These are phyloP conservation scores for Aspergillus glaucus DNA, from an alignment of 2,329 filamentous ascomycete genomes.

Conservation along the genomic window DNA sequence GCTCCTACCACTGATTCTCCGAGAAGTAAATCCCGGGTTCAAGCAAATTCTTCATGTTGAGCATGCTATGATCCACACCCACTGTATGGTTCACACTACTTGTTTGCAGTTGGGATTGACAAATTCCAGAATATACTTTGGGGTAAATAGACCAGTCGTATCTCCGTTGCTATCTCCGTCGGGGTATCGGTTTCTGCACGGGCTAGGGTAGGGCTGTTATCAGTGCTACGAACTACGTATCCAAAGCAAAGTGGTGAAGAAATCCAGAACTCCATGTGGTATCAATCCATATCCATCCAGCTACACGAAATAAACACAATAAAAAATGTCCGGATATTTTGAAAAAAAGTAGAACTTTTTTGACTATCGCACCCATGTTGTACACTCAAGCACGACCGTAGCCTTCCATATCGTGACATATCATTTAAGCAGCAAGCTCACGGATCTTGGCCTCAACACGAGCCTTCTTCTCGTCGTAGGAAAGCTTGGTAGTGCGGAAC, in stretches of 20 bases:
- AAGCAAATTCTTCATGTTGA: not conserved
- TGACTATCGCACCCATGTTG: constrained; percentile 18
- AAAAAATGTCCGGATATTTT: constrained; percentile 11
- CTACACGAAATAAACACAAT: constrained; percentile 13
- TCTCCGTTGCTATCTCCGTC: no score
- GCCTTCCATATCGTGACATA: constrained; percentile 6
- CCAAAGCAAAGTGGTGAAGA: not conserved
- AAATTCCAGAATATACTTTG: no score
- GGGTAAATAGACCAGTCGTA: no score
- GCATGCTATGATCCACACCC: not conserved
- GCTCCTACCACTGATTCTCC: not conserved
- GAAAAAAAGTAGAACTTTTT: constrained; percentile 19
- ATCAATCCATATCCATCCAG: constrained; percentile 11
- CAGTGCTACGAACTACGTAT: not conserved
- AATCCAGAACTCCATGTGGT: not conserved
- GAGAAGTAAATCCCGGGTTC: not conserved
- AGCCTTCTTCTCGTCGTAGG: constrained; percentile 74
- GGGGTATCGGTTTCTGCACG: not conserved
- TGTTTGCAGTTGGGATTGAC: no score
- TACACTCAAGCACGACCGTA: constrained; percentile 14
- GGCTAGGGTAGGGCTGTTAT: not conserved
- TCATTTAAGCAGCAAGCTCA: constrained; percentile 52
- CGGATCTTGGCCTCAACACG: constrained; percentile 88
- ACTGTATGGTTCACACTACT: no score
- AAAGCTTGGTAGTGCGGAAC: constrained; percentile 71